Percentiles rank a stretch among this genome's conserved stretches.
Evolutionary conservation across 371 early-diverging fungal species (phyloP).

Genomic region (Funneliformis caledonium): DNA sequence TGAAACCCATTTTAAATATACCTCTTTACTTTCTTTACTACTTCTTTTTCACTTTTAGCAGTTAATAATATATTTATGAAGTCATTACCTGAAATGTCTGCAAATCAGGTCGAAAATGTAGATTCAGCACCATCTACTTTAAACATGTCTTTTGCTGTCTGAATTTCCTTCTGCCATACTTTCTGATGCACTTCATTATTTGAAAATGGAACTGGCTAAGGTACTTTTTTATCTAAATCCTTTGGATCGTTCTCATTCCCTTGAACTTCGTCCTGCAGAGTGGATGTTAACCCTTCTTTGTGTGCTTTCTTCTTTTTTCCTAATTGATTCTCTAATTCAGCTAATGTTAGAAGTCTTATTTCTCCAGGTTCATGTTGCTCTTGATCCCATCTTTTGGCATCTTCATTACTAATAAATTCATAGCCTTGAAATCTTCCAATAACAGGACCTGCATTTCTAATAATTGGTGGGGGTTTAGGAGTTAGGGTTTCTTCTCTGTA

Average conservation of each 20-base stretch:
- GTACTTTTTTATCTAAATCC: constrained; percentile 27
- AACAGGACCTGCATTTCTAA: not conserved
- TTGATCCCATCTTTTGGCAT: too few relatives aligned
- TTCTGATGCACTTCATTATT: too few relatives aligned
- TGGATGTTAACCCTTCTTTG: too few relatives aligned
- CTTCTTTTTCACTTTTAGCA: constrained; percentile 19
- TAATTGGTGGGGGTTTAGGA: not conserved
- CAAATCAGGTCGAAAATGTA: too few relatives aligned
- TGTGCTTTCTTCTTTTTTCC: not conserved
- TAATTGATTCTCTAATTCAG: not conserved
- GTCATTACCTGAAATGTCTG: not conserved
- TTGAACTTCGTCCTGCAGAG: not conserved
- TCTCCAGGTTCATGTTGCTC: too few relatives aligned
- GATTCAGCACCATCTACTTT: too few relatives aligned
- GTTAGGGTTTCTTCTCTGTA: not conserved
- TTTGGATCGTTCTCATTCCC: not conserved
- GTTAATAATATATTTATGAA: constrained; percentile 6
- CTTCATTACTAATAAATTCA: too few relatives aligned
- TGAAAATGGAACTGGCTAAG: constrained; percentile 18
- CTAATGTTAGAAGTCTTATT: too few relatives aligned
- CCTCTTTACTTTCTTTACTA: not conserved
- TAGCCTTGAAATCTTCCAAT: too few relatives aligned
- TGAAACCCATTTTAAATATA: not conserved
- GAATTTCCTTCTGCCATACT: too few relatives aligned
- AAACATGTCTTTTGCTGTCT: too few relatives aligned